These are phyloP conservation scores for Aspergillus funiculosus DNA, from an alignment of 495 filamentous ascomycete genomes.

Conservation along the genomic window DNA sequence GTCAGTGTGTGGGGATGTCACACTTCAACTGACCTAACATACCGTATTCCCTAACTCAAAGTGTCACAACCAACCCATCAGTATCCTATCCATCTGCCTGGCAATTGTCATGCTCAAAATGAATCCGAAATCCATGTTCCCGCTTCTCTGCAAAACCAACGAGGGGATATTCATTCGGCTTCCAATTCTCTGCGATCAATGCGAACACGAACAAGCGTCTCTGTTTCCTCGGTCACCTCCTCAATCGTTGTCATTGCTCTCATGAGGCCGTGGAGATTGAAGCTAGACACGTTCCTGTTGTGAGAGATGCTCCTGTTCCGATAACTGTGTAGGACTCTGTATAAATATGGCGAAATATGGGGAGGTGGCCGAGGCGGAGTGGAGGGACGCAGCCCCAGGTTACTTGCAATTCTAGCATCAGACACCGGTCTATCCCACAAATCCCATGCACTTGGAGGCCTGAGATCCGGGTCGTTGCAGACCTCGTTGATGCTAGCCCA, in stretches of 20 bases:
- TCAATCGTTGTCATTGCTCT: slow-evolving; percentile 12
- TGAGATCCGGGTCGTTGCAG: slow-evolving; percentile 21
- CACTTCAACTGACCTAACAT: no score
- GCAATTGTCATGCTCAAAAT: no score
- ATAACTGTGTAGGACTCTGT: background rate
- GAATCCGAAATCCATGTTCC: no score
- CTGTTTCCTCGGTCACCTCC: slow-evolving; percentile 5
- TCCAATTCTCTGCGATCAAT: no score
- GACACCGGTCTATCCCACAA: slow-evolving; percentile 10
- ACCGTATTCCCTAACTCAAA: no score
- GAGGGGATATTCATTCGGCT: no score
- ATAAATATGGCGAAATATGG: background rate
- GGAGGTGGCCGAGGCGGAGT: background rate
- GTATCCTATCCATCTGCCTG: no score
- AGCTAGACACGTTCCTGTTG: background rate
- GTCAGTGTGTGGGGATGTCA: no score
- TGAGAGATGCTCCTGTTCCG: background rate
- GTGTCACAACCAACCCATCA: no score
- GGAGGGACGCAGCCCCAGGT: slow-evolving; percentile 8
- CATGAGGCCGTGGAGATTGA: background rate
- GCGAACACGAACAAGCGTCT: background rate
- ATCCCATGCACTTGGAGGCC: slow-evolving; percentile 14
- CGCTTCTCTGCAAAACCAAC: no score
- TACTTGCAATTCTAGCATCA: slow-evolving; percentile 9
- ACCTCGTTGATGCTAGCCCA: slow-evolving; percentile 47